Base-by-base conservation (phyloP, 2,329 filamentous ascomycete genomes). In the Aotearoamyces nothofagi region DNA sequence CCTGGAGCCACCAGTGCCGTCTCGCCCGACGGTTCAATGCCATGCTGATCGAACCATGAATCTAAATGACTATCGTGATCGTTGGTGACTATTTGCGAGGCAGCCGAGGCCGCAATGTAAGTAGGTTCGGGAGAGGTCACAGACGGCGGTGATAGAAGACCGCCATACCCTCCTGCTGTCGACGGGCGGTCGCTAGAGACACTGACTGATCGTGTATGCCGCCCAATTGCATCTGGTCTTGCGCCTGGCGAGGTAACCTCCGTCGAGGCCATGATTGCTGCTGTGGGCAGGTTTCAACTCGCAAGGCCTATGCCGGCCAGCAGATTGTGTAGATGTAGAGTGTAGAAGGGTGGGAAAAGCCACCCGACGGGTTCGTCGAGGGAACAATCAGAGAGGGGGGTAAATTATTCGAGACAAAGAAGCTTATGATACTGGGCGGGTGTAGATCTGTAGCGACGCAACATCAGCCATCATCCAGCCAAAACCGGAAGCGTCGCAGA, bases 51-150 rank as follows among this genome's bases (percentile, higher is more conserved):
- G 44, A 74, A 70, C 63, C 76, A 76, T 28, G 72, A 61, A 41
- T 74, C 70, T 33, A 74, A 66, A 46, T 78, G 74, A 40, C 68
- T 73, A 46, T 87, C 80, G 54, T 90, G 78, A 47, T 92, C 78
- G 47, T 84, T 83, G 33, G 82, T 87, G 42, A 96, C 76, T 37
- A 92, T 87, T 50, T 94, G 83, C 11, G 82, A 84, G 29, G 87
- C 90, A 33, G 87, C 83, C 25, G 83, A 78, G 17, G 73, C 64
- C 26, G 87, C 86, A 45, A 98, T 86, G 55, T 92, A 98, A 11
- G 75, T 80, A 16, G 90, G 77, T 39, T 78, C 63, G 7, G 87
- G 90, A 25, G 74, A 74, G 33, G 87, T 66, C 27, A 61, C 60
- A 17, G 68, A 51, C 11, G 82, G 78, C 29, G 80, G 78, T 26